Evolutionary conservation across 2,329 filamentous ascomycete genomes (phyloP), one percentile per base, ranked within the genome.

Genomic region (Orbilia brochopaga): DNA sequence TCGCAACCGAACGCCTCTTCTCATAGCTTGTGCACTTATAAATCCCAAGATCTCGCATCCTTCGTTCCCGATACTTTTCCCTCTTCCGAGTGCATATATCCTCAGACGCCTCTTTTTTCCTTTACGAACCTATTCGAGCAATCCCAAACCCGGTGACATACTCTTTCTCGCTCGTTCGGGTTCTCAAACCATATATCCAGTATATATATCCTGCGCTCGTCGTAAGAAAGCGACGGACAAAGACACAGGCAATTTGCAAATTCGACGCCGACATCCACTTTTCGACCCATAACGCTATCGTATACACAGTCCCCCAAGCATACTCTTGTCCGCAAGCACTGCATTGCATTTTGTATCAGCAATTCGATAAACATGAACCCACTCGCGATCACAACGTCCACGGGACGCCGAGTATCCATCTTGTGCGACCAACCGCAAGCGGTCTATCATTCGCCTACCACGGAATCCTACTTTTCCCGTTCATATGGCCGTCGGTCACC

Each of bases 351-450:
- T 35, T 32, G 44, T 62, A 37, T 32, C 48, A 32, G 1, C 30
- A 35, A 56, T 44, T 48, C 32, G 11, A 65, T 24, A 60, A 52
- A 66, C 69, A 76, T 77, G 76, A 64, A 74, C 55, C 74, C 75
- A 74, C 75, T 74, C 65, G 74, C 74, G 53, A 69, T 77, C 61
- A 76, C 70, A 70, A 77, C 74, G 56, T 77, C 74, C 58, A 73
- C 74, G 11, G 76, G 76, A 35, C 75, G 76, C 62, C 75, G 76
- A 64, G 76, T 77, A 63, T 77, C 76, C 15, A 73, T 77, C 35
- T 66, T 77, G 62, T 77, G 76, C 50, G 76, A 75, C 32, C 60
- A 60, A 51, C 42, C 37, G 8, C 42, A 55, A 30, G 8, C 58
- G 21, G 48, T 53, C 42, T 56, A 65, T 55, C 42, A 63, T 42